These are phyloP conservation scores for Apiospora saccharicola DNA, from an alignment of 2,329 filamentous ascomycete genomes.

Conservation along the genomic window DNA sequence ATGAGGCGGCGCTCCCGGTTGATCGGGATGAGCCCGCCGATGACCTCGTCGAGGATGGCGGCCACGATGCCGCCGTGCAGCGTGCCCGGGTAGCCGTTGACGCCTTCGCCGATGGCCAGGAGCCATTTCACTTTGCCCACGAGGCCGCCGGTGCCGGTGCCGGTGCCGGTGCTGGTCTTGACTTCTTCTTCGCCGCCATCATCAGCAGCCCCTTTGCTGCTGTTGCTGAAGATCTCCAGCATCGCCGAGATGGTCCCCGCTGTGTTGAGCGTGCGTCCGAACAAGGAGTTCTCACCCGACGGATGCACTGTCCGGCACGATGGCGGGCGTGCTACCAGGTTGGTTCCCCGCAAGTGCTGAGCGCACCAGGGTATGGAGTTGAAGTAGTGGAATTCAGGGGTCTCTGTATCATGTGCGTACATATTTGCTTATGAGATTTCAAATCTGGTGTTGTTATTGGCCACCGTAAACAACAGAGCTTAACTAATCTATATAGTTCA, in stretches of 20 bases:
- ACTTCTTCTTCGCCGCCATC: slow-evolving; percentile 32
- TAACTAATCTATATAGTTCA: not conserved
- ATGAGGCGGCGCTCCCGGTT: slow-evolving; percentile 41
- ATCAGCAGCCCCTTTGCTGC: slow-evolving; percentile 34
- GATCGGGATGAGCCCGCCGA: slow-evolving; percentile 56
- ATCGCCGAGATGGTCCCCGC: slow-evolving; percentile 55
- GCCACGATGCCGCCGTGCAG: slow-evolving; percentile 66
- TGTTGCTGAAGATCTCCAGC: slow-evolving; percentile 50
- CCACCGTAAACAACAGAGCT: not conserved
- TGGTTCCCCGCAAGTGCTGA: slow-evolving; percentile 4
- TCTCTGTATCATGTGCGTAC: slow-evolving; percentile 8
- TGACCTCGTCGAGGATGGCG: slow-evolving; percentile 65
- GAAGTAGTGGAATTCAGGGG: slow-evolving; percentile 35
- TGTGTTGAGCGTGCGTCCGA: slow-evolving; percentile 60
- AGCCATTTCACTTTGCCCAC: slow-evolving; percentile 44
- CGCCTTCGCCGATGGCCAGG: slow-evolving; percentile 53
- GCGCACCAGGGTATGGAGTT: slow-evolving; percentile 56
- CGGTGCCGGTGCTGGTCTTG: not conserved
- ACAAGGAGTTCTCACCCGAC: slow-evolving; percentile 57
- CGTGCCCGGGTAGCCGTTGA: slow-evolving; percentile 61
- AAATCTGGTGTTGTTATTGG: not conserved
- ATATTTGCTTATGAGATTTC: not conserved
- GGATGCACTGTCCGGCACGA: slow-evolving; percentile 46
- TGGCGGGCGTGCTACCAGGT: slow-evolving; percentile 23
- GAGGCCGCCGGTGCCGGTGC: not conserved